Base-by-base conservation (phyloP, 2,329 filamentous ascomycete genomes). In the Cladosporium velox region DNA sequence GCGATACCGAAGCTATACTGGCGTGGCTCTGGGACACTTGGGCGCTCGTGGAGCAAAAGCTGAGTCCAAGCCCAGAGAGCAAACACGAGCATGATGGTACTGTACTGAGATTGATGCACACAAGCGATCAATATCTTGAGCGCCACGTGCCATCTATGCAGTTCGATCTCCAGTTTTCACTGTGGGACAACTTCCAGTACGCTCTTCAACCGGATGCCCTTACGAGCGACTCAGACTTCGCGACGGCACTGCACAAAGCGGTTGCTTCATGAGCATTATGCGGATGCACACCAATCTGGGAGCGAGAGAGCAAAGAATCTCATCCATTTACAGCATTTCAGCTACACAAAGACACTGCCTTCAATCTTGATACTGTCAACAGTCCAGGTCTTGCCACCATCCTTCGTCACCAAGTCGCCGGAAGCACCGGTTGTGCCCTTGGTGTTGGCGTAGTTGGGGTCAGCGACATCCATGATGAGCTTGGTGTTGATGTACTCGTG, bases 341-440 rank as follows among this genome's bases (percentile, higher is more conserved):
- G 3, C 59, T 61, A 63, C 15, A 11, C 30, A 24, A 63, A 63
- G 14, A 54, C 60, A 41, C 60, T 30, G 10, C 60, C 52, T 8
- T 66, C 62, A 28, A 80, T 78, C 12, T 68, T 61, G 60, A 82
- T 81, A 11, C 74, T 77, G 30, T 68, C 76, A 32, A 81, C 76
- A n/a, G 72, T 79, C 80, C 80, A 82, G 5, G 79, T 82, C 70
- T 78, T 78, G 8, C 80, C 80, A 34, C 75, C 75, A 65, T 83
- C 80, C 14, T 59, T 72, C 6, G 79, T 82, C 38, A 73, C 71
- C 76, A 82, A 75, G 10, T 78, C 73, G 8, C 78, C 80, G 11
- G 77, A 80, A n/a, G 79, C 79, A 6, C 79, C 80, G 5, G 73
- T 67, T 0, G 59, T 70, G 15, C 75, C 76, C 68, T 79, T 77